Evolutionary conservation across 2,329 filamentous ascomycete genomes (phyloP), one percentile per base, ranked within the genome.

Genomic region (Lasiodiplodia gonubiensis): DNA sequence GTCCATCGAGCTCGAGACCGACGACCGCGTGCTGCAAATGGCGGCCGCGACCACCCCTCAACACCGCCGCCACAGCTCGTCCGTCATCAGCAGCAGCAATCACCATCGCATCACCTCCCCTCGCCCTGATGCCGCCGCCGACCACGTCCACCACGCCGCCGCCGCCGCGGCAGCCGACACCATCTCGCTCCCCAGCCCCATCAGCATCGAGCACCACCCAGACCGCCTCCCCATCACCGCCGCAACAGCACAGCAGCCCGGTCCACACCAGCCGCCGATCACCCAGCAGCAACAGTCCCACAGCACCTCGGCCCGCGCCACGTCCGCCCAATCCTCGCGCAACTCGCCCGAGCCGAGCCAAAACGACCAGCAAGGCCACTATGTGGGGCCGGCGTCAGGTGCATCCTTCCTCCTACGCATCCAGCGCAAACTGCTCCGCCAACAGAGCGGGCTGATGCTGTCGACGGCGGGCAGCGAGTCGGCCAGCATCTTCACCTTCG

Each of bases 321-420:
- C 42, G 14, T 51, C 42, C 8, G 35, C 57, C 2, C 69, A 70
- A 23, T 76, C 76, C 12, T 79, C 79, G 4, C 75, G 78, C 46
- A 78, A 76, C 14, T 84, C 82, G 3, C 82, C 82, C n/a, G 82
- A 83, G 68, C 82, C 82, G 2, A 72, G 78, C 7, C 79, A 83
- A 68, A 81, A 78, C 23, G 82, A 84, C 66, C 76, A 76, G 21
- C 80, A 84, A 74, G 83, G 80, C 71, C 77, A 84, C 68, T 84
- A 83, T 69, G 79, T 84, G 30, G 83, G 82, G 0, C 80, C 82
- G 4, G 78, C 82, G 0, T 84, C 81, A 0, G 83, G 81, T 0
- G 81, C 81, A 0, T 83, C 82, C 0, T 86, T 86, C 66, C 74
- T 86, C 12, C 78, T 84, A 0, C 77, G 84, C 10, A 82, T 85